Base-by-base conservation (phyloP, 257 asterid species). In the Ophiorrhiza pumila region DNA sequence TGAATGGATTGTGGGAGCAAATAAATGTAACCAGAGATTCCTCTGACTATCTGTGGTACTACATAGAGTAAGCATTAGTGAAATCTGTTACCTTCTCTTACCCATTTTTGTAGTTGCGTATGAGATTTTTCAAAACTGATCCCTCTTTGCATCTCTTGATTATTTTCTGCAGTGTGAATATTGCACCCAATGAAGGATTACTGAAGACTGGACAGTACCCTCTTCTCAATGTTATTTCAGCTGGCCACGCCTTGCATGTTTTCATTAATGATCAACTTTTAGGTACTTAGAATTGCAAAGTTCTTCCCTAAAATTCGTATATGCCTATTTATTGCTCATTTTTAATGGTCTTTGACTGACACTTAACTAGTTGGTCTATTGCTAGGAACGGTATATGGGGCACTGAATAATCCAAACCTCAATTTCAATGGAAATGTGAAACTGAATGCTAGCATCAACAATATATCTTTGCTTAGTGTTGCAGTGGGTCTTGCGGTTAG, bases 41-140 rank as follows among this genome's bases (percentile, higher is more conserved):
- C 76, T 88, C 98, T 25, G 98, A 94, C 75, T 94, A 94, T 78
- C 71, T 88, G 61, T 94, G 96, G 97, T 94, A 91, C 83, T 80
- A 88, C 72, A 92, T 96, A 76, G 82, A 88, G 98, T 94, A 83
- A 86, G 98, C 79, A 63, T 62, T 74, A 64, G 45, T 29, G 71
- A n/a, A n/a, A 25, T 63, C 42, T 62, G 13, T 60, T 12, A 43
- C 45, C 68, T 75, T 61, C 49, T 49, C 62, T 37, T 11, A 42
- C 12, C 37, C 57, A 25, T 49, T 12, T 20, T 27, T 22, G 27
- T 20, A 3, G 11, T 71, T 14, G 65, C 53, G 49, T 77, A 60
- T 31, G 46, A 7, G n/a, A 8, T 41, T 20, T 46, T 61, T 52
- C 52, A 25, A 12, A 52, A 43, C 17, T 32, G 9, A 57, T 43